phyloP scores from a whole-genome alignment of 2,329 filamentous ascomycete species.

The Myriosclerotinia scirpicola region DNA sequence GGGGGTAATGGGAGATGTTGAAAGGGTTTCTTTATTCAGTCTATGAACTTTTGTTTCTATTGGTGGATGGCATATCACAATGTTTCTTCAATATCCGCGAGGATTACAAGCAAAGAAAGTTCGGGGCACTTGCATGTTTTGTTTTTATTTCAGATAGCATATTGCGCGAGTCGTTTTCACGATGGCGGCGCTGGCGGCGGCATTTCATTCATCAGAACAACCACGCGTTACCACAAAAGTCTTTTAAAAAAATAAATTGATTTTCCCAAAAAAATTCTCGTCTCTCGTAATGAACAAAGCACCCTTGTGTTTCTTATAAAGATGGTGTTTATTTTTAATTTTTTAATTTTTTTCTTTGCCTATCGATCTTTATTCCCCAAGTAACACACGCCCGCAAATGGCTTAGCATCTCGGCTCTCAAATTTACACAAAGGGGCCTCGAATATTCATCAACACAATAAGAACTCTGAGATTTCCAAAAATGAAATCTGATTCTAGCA shows the following conservation, averaged over 20 bases:
- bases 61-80: not conserved
- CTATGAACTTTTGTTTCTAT: not conserved
- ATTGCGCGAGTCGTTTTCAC: not conserved
- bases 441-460: not conserved
- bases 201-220: not conserved
- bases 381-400: not conserved
- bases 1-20: not conserved
- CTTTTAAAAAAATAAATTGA: not conserved
- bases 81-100: not conserved
- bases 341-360: not conserved
- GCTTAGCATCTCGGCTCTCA: not conserved
- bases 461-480: not conserved
- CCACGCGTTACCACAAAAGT: not conserved
- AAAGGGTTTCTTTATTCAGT: not conserved
- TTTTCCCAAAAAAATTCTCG: not conserved
- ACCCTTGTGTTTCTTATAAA: not conserved
- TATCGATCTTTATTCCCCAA: not conserved
- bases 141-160: no score
- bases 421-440: not conserved
- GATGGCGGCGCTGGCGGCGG: no score
- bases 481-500: not conserved
- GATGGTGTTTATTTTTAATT: no score
- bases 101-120: not conserved
- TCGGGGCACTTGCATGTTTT: no score
- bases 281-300: not conserved